These are phyloP conservation scores for Cylindricascospora bacillispora DNA, from an alignment of 1,139 yeast species.

Conservation along the genomic window DNA sequence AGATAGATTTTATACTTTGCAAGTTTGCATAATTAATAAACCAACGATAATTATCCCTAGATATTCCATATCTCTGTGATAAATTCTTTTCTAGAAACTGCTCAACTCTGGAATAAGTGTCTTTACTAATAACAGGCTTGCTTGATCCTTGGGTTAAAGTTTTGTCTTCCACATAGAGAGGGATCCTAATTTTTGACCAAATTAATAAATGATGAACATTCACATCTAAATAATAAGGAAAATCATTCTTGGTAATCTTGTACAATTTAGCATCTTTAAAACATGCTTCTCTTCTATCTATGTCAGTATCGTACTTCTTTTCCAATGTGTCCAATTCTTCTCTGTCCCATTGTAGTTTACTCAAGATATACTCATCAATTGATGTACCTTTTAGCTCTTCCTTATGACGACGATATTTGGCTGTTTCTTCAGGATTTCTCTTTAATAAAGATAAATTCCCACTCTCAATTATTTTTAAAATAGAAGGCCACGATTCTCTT, in stretches of 20 bases:
- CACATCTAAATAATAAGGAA: constrained; percentile 30
- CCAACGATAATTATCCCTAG: constrained; percentile 29
- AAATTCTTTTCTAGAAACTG: constrained; percentile 11
- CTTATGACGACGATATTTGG: constrained; percentile 15
- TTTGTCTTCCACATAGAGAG: constrained; percentile 19
- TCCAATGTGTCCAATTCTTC: constrained; percentile 11
- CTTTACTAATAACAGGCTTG: constrained; percentile 4
- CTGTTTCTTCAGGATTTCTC: constrained; percentile 12
- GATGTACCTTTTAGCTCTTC: constrained; percentile 7
- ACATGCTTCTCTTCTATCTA: constrained; percentile 9
- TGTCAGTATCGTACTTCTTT: constrained; percentile 7
- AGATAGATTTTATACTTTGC: constrained; percentile 46
- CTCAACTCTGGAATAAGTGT: constrained; percentile 10
- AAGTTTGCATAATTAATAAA: constrained; percentile 50
- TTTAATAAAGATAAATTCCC: constrained; percentile 15
- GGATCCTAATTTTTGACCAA: constrained; percentile 33
- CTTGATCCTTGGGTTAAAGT: constrained; percentile 5
- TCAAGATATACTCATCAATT: constrained; percentile 12
- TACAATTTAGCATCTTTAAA: constrained; percentile 9
- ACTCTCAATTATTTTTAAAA: constrained; percentile 8
- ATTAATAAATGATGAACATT: constrained; percentile 29
- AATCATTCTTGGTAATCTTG: constrained; percentile 27
- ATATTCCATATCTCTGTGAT: constrained; percentile 6
- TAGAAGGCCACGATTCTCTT: constrained; percentile 14
- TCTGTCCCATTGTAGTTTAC: constrained; percentile 14